These are phyloP conservation scores for Actinomucor elegans DNA, from an alignment of 371 early-diverging fungal genomes.

Conservation along the genomic window DNA sequence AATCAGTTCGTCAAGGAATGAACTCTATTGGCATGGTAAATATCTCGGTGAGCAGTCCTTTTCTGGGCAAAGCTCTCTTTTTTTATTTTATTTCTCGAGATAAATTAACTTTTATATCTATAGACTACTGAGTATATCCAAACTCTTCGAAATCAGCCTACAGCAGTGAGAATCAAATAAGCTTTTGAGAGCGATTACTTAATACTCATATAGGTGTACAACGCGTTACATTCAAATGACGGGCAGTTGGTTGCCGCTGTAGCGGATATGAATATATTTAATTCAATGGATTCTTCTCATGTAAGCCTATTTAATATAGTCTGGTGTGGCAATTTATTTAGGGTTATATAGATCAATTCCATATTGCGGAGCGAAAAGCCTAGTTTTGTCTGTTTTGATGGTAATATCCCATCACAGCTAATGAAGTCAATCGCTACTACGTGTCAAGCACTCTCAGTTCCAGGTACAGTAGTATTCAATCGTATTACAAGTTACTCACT, in stretches of 20 bases:
- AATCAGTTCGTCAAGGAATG: slow-evolving; percentile 53
- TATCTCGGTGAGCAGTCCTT: too few species aligned
- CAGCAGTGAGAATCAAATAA: slow-evolving; percentile 25
- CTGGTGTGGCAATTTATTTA: not conserved
- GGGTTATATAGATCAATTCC: slow-evolving; percentile 22
- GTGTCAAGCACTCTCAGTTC: slow-evolving; percentile 31
- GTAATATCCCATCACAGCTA: slow-evolving; percentile 56
- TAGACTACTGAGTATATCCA: slow-evolving; percentile 38
- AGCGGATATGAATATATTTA: slow-evolving; percentile 87
- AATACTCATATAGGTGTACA: slow-evolving; percentile 58
- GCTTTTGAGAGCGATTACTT: not conserved
- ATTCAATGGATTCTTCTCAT: slow-evolving; percentile 33
- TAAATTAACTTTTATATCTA: not conserved
- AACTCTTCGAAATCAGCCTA: slow-evolving; percentile 16
- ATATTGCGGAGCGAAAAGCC: slow-evolving; percentile 35
- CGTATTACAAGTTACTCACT: not conserved
- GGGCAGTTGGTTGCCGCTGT: slow-evolving; percentile 82
- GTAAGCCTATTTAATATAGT: slow-evolving; percentile 15
- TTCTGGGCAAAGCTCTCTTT: too few species aligned
- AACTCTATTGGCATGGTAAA: slow-evolving; percentile 56
- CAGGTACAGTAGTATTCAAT: slow-evolving; percentile 23
- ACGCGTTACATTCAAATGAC: slow-evolving; percentile 66
- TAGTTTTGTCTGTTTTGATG: slow-evolving; percentile 71
- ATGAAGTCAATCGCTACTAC: slow-evolving; percentile 42
- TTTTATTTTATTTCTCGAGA: too few species aligned